Percentiles rank a stretch among this genome's conserved stretches.
phyloP scores from a whole-genome alignment of 805 yeast species.

The Pichia scutulata region DNA sequence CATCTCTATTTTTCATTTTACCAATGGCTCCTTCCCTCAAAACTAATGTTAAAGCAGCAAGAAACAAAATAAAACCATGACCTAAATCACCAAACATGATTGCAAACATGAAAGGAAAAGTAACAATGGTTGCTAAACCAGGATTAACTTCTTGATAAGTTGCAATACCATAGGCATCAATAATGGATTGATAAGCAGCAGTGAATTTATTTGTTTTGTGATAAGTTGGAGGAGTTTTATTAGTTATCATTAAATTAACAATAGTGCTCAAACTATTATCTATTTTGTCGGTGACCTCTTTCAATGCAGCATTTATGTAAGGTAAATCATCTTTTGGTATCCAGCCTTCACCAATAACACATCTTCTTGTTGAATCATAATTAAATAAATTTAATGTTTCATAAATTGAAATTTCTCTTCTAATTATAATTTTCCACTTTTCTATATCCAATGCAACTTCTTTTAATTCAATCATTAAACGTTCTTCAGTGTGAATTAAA shows the following conservation, averaged over 20 bases:
- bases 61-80: conserved; percentile 57
- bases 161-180: conserved; percentile 74
- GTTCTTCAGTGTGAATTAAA: conserved; percentile 53
- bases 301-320: conserved; percentile 56
- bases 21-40: conserved; percentile 45
- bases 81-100: conserved; percentile 82
- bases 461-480: conserved; percentile 69
- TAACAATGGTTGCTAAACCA: conserved; percentile 64
- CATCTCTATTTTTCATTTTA: conserved; percentile 52
- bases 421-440: conserved; percentile 61
- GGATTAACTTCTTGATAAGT: conserved; percentile 71
- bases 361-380: conserved; percentile 75
- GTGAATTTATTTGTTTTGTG: conserved; percentile 67
- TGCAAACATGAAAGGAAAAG: conserved; percentile 78
- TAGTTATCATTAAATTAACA: conserved; percentile 54
- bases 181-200: conserved; percentile 57
- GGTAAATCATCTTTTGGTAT: conserved; percentile 72
- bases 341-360: conserved; percentile 96
- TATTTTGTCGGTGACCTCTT: conserved; percentile 50
- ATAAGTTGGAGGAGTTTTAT: conserved; percentile 63
- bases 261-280: conserved; percentile 41
- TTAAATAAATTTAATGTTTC: conserved; percentile 71
- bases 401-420: conserved; percentile 79
- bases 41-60: conserved; percentile 50
- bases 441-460: conserved; percentile 70